Evolutionary conservation across 164 flowering plant genomes (phyloP), one percentile per base, ranked within the genome.

Genomic region (Kingdonia uniflora): DNA sequence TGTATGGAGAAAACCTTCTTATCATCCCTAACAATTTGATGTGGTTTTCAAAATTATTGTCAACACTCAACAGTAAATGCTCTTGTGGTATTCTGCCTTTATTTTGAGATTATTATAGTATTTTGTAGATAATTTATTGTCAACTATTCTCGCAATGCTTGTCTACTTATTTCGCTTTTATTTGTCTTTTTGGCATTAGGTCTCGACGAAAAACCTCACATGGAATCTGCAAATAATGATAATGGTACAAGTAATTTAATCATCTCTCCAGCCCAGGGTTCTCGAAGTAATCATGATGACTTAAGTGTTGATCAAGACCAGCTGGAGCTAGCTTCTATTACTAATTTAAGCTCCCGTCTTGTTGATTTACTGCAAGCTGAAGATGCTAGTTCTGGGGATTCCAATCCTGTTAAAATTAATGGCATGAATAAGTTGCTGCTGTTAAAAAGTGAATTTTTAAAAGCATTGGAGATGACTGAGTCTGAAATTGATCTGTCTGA

Each of bases 401-500:
- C 81, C 43, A 56, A 66, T 65, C 75, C 65, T 73, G 69, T 62
- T 50, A 73, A 70, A 56, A 69, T 80, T 45, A 67, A 81, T 64
- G 75, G 81, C 10, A 56, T 78, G 68, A 72, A 67, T 58, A 89
- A 81, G 67, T 59, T 94, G 71, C 55, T 74, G 52, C 37, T 73
- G 14, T 72, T 64, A 70, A 89, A 80, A 65, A 74, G 59, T 64
- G 81, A 80, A 10, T 57, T 90, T 68, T 72, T 69, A 46, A 87
- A 83, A 74, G 70, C 58, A 17, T 24, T 89, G 59, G 97, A 83
- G 73, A 43, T 70, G 60, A 89, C 95, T 26, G 97, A 89, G 51
- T 65, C 74, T 55, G 91, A 89, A 56, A 82, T 94, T 67, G 99
- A 94, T 73, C 55, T 59, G 17, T 81, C 78, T 43, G 99, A 94